Percentiles rank a stretch among this genome's conserved stretches.
phyloP scores from a whole-genome alignment of 345 rosid species.

The Citrus trifoliata region DNA sequence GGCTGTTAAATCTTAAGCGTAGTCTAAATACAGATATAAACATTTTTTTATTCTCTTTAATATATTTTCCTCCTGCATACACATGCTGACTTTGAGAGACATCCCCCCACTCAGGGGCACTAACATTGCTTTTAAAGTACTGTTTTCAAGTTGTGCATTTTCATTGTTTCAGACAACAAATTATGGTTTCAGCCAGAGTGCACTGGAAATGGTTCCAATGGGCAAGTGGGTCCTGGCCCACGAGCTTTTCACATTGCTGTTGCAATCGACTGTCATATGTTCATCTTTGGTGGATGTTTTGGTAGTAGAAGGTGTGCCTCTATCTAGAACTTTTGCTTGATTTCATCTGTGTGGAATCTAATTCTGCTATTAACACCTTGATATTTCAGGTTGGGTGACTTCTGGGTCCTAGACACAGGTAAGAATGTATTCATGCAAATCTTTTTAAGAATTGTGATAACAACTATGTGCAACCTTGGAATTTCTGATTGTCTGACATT shows the following conservation, averaged over 20 bases:
- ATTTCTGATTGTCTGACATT: neutral
- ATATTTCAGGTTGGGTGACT: slow-evolving; percentile 81
- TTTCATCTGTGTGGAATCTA: neutral
- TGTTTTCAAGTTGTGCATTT: slow-evolving; percentile 4
- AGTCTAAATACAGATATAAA: too few species aligned
- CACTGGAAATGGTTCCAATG: slow-evolving; percentile 80
- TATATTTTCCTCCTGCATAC: neutral
- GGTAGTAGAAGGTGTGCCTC: slow-evolving; percentile 60
- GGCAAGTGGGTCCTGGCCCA: slow-evolving; percentile 77
- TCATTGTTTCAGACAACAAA: slow-evolving; percentile 58
- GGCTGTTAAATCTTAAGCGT: neutral
- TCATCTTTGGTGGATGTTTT: slow-evolving; percentile 93
- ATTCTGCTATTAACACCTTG: slow-evolving; percentile 3
- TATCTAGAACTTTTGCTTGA: neutral
- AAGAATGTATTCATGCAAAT: slow-evolving; percentile 3
- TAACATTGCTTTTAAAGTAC: neutral
- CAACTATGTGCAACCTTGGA: neutral
- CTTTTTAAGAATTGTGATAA: neutral
- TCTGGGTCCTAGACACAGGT: slow-evolving; percentile 99
- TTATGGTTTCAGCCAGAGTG: slow-evolving; percentile 93
- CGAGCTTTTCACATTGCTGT: slow-evolving; percentile 96
- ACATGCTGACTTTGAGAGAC: neutral
- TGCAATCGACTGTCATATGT: slow-evolving; percentile 91
- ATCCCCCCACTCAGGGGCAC: neutral
- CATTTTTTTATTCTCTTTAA: neutral